Percentiles rank a stretch among this genome's conserved stretches.
phyloP scores from a whole-genome alignment of 1,284 basidiomycete species.

The Ustilago xerochloae region DNA sequence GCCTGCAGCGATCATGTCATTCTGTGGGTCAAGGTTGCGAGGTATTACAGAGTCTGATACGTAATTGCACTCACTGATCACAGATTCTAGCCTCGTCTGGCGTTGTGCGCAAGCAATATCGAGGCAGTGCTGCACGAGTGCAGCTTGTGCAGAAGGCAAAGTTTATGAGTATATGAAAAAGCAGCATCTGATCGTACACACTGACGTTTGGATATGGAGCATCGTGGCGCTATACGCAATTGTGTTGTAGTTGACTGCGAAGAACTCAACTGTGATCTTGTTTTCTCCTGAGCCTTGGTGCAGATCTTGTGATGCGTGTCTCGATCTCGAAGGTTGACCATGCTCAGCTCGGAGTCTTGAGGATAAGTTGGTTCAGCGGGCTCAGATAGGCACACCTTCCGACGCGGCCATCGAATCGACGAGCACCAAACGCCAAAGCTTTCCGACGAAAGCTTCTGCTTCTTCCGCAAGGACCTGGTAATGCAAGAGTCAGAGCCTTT shows the following conservation, averaged over 20 bases:
- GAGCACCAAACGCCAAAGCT: slow-evolving; percentile 58
- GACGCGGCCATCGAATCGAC: slow-evolving; percentile 50
- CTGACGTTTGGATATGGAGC: too few relatives aligned
- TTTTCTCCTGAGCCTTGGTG: background rate
- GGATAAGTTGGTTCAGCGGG: background rate
- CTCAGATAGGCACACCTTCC: slow-evolving; percentile 21
- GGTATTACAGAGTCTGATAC: too few relatives aligned
- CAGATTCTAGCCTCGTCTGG: background rate
- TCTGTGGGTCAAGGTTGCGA: too few relatives aligned
- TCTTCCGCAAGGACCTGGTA: slow-evolving; percentile 60
- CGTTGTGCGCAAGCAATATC: too few relatives aligned
- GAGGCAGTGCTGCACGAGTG: too few relatives aligned
- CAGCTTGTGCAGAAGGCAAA: background rate
- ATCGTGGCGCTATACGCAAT: background rate
- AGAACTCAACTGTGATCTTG: slow-evolving; percentile 2
- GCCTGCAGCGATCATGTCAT: too few relatives aligned
- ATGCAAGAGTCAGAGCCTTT: background rate
- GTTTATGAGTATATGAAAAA: background rate
- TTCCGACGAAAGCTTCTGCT: slow-evolving; percentile 54
- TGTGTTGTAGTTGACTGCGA: background rate
- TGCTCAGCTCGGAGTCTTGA: too few relatives aligned
- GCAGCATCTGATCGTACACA: background rate
- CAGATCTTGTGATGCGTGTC: too few relatives aligned
- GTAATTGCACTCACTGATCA: background rate
- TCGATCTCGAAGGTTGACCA: too few relatives aligned